Evolutionary conservation across 345 rosid species (phyloP), one percentile per base, ranked within the genome.

Genomic region (Syzygium grande): DNA sequence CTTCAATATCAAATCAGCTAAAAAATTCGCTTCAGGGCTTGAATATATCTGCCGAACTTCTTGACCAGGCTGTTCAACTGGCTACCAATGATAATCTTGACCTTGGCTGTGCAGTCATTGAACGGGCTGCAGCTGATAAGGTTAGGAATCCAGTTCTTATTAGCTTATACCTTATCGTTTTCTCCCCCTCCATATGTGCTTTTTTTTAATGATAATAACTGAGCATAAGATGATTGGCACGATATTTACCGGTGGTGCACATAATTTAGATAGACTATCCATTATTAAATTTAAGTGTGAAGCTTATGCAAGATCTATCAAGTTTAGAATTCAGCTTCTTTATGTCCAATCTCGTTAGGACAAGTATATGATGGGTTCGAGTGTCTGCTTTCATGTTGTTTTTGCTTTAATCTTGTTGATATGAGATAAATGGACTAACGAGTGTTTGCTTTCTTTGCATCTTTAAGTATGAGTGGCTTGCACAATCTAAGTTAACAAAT

Each of bases 61-160:
- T 96, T 54, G 99, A 98, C 86, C 99, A 96, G 91, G 95, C 98
- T 85, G 98, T 98, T 92, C 98, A 93, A 88, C 97, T 98, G 88
- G 99, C 94, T 84, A 96, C 99, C 84, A 98, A 98, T 92, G 99
- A 98, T 92, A 98, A 98, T 92, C 99, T 98, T 90, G 99, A 98
- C 90, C 94, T 98, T 86, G 99, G 99, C n/a, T 98, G 99, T 96
- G 99, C 99, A 41, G 93, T 95, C 85, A 98, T 98, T 89, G 99
- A 98, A 91, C 98, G 96, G 88, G 98, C 98, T 87, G 99, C 99
- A 84, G 96, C 99, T 19, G 99, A 96, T 38, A 96, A 96, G 99
- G 99, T 97, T 88, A 43, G 88, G 51, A 77, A 65, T 68, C 80
- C 7, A 41, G 46, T 38, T 73, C 13, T 34, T 38, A 73, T 38